phyloP scores from a whole-genome alignment of 805 yeast species.

The Saturnispora sanitii region DNA sequence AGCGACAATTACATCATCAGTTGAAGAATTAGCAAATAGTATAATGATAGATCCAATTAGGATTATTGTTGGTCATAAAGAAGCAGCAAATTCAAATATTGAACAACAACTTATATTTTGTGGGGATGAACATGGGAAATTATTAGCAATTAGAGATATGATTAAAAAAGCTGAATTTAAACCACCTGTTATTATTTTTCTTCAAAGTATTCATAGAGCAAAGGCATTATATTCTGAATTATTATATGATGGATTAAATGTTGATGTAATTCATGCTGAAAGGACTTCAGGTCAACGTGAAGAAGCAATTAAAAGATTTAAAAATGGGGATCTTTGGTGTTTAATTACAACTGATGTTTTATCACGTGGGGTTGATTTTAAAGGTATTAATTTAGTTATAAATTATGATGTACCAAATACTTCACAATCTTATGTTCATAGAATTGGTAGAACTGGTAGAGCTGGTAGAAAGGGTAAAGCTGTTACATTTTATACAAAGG shows the following conservation, averaged over 20 bases:
- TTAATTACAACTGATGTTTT: slow-evolving; percentile 92
- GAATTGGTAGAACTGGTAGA: slow-evolving; percentile 98
- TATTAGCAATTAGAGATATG: slow-evolving; percentile 84
- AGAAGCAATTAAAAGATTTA: slow-evolving; percentile 72
- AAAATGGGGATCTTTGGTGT: slow-evolving; percentile 90
- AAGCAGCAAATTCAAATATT: slow-evolving; percentile 78
- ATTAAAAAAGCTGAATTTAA: slow-evolving; percentile 73
- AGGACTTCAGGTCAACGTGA: slow-evolving; percentile 84
- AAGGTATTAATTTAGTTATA: slow-evolving; percentile 87
- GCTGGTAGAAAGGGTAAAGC: slow-evolving; percentile 84
- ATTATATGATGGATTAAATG: slow-evolving; percentile 82
- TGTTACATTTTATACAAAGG: slow-evolving; percentile 86
- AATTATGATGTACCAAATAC: slow-evolving; percentile 94
- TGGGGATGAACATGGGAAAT: slow-evolving; percentile 93
- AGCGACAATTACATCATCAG: slow-evolving; percentile 91
- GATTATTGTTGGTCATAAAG: slow-evolving; percentile 85
- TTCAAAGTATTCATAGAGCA: slow-evolving; percentile 88
- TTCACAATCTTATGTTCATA: slow-evolving; percentile 91
- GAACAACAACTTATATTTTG: slow-evolving; percentile 78
- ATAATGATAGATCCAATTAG: slow-evolving; percentile 83
- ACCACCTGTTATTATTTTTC: slow-evolving; percentile 88
- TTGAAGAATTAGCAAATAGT: slow-evolving; percentile 76
- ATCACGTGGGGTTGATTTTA: slow-evolving; percentile 95
- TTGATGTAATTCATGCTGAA: slow-evolving; percentile 94
- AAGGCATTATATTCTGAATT: slow-evolving; percentile 91